Evolutionary conservation across 73 alveolate genomes (phyloP), one percentile per base, ranked within the genome.

Genomic region (Paramecium caudatum): DNA sequence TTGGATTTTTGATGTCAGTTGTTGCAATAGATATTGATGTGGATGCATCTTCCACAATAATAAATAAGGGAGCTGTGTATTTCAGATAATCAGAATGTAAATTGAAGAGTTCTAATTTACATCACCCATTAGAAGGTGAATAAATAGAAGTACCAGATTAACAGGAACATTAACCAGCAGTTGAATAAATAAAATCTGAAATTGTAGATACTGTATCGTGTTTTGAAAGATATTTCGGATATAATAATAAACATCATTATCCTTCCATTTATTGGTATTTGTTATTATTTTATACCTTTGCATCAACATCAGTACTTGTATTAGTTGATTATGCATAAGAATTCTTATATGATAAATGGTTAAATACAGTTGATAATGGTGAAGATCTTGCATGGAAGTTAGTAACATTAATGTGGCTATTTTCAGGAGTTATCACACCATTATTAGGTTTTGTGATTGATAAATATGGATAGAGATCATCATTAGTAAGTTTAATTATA

Each of bases 391-490:
- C 88, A 1, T 74, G 68, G 62, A 74, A 74, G 19, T 21, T 74
- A 19, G 88, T 74, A 12, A 74, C 39, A 21, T 27, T 74, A 0
- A 37, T 74, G 62, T 74, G 88, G 88, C 37, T 45, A 4, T 39
- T 74, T 45, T 39, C 88, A 4, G 88, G 88, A 23, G 47, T 43
- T 10, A 37, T 74, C 0, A 74, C 88, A 15, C 88, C 88, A 37
- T 43, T 74, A 74, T 74, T 74, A 27, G 88, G 88, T 41, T 74
- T 74, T 41, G 65, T 74, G 16, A 21, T 74, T 2, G 88, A 74
- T 41, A 27, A 27, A 41, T 74, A 74, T 43, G 88, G 88, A 17
- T 12, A 74, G 21, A 74, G 88, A 45, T 74, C 88, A 3, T 74
- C 68, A 0, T 13, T 74, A 15, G 88, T 74, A 74, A 41, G 16